Base-by-base conservation (phyloP, 2,329 filamentous ascomycete genomes). In the Arthrocladium fulminans region DNA sequence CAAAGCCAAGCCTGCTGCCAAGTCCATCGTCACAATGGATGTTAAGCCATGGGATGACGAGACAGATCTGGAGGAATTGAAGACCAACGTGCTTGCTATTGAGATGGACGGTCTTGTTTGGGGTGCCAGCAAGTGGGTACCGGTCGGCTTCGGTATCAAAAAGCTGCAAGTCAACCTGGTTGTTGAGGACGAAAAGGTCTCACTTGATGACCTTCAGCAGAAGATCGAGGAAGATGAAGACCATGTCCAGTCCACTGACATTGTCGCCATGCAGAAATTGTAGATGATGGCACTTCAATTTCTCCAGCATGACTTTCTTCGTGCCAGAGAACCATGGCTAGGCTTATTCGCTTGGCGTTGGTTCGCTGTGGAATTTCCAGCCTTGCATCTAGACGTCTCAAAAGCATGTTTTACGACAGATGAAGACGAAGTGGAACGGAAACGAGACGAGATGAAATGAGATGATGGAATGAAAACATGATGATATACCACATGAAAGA, bases 31-130 rank as follows among this genome's bases (percentile, higher is more conserved):
- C 64, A 97, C 88, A 58, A 63, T 98, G 60, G 90, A 97, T 64
- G 86, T 98, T 60, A 98, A 98, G 82, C 92, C 92, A 65, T 97
- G 92, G 90, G 92, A 95, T 72, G 88, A 96, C 63, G 88, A 95
- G 83, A 97, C 90, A 62, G 78, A 94, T 72, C 88, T 97, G 81
- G 77, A 73, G 60, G 80, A 79, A 62, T 76, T 98, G 52, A 88
- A 95, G 76, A 76, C 71, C 25, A 75, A 83, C 57, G 89, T 97
- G 61, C 85, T 88, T 63, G 71, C 74, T 59, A 90, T 97, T 61
- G 80, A 90, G 73, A 81, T 85, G 78, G 90, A 97, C 43, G 92
- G 92, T 74, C 86, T 98, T 55, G 83, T 94, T 57, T 98, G 92
- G 92, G 90, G 90, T 81, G 81, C 77, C 57, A 89, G 86, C 69